Conservation (phyloP, 2,329 filamentous ascomycete species). For the Fusarium scirpi region DNA sequence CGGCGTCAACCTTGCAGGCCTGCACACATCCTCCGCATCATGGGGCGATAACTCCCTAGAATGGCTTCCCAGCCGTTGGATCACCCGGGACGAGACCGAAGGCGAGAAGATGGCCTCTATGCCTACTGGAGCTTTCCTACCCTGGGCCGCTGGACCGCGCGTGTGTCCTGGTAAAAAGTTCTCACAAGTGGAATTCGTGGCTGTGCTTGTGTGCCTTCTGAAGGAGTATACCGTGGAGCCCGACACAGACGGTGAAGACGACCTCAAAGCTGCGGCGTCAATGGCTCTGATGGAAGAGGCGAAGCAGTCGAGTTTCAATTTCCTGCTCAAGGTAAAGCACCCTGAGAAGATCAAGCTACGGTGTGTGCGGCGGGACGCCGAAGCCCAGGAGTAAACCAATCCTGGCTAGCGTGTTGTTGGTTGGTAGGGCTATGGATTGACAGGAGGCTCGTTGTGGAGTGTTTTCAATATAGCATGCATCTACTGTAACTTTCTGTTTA, state of each 20-base stretch:
- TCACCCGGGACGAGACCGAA: conserved; percentile 18
- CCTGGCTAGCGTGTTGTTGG: neutral
- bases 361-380: conserved; percentile 24
- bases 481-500: neutral
- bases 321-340: conserved; percentile 42
- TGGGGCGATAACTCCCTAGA: conserved; percentile 38
- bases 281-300: conserved; percentile 36
- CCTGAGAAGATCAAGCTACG: conserved; percentile 38
- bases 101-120: conserved; percentile 27
- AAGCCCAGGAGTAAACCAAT: neutral
- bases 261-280: conserved; percentile 25
- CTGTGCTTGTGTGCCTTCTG: conserved; percentile 34
- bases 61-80: conserved; percentile 42
- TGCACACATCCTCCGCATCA: conserved; percentile 31
- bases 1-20: conserved; percentile 35
- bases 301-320: conserved; percentile 43
- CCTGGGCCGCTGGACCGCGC: conserved; percentile 35
- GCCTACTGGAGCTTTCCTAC: conserved; percentile 28
- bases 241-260: conserved; percentile 19
- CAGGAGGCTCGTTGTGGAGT: neutral
- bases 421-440: neutral
- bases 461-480: neutral
- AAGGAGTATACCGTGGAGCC: conserved; percentile 38
- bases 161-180: conserved; percentile 43
- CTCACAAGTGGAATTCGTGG: conserved; percentile 44